Conservation (phyloP, 2,329 filamentous ascomycete species). For the Hyphodiscus sp. region DNA sequence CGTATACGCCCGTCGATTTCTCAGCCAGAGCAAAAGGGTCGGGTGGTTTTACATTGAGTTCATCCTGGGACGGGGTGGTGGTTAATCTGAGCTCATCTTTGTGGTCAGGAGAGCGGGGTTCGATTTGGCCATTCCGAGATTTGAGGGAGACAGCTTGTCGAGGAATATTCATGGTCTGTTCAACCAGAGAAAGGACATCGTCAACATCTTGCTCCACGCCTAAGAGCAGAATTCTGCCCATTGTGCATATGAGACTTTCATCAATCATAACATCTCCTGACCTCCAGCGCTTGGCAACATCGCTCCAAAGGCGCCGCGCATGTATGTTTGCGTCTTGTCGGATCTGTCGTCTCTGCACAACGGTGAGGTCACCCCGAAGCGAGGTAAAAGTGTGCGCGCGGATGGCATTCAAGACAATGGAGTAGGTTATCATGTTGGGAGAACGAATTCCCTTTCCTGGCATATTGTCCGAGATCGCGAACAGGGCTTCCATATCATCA, state of each 20-base stretch:
- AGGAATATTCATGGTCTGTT: conserved; percentile 74
- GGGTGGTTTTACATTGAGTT: conserved; percentile 1
- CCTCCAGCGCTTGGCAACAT: conserved; percentile 71
- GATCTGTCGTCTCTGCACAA: conserved; percentile 27
- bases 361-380: conserved; percentile 24
- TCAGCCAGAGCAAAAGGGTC: conserved; percentile 12
- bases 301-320: conserved; percentile 72
- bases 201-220: conserved; percentile 59
- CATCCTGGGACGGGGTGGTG: too few species aligned
- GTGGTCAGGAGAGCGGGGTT: too few species aligned
- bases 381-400: conserved; percentile 37
- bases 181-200: conserved; percentile 67
- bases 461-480: conserved; percentile 66
- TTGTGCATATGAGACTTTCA: conserved; percentile 70
- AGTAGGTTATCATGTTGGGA: conserved; percentile 70
- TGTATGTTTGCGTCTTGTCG: conserved; percentile 50
- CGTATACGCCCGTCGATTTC: conserved; percentile 28
- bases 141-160: conserved; percentile 33
- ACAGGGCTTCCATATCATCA: conserved; percentile 71
- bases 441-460: conserved; percentile 55
- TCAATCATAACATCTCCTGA: conserved; percentile 66
- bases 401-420: conserved; percentile 75
- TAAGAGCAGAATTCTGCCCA: conserved; percentile 71
- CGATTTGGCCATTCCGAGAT: conserved; percentile 4
- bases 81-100: not conserved